Evolutionary conservation across 345 rosid species (phyloP).

Genomic region (Eucalyptus leucophloia): DNA sequence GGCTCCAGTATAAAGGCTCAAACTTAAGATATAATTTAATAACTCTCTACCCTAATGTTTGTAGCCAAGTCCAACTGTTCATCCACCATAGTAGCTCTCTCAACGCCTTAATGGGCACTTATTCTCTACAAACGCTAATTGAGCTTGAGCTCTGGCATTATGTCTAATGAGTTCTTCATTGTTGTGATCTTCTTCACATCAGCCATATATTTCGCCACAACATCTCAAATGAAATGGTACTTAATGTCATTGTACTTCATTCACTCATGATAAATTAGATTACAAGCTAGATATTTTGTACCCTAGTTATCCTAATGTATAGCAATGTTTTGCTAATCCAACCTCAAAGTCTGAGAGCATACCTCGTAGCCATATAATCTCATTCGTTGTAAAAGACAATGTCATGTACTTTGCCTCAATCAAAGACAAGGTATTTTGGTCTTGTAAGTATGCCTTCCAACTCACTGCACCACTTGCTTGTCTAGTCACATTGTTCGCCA

Average conservation of each 20-base stretch:
- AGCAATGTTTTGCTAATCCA: not conserved
- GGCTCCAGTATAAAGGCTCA: not conserved
- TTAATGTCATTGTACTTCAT: no score
- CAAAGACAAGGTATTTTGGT: not conserved
- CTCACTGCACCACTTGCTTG: not conserved
- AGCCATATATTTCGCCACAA: not conserved
- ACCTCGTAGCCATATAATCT: not conserved
- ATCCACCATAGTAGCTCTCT: not conserved
- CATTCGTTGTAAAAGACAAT: not conserved
- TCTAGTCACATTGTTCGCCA: not conserved
- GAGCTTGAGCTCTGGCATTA: not conserved
- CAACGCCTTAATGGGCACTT: not conserved
- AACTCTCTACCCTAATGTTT: not conserved
- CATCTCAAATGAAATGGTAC: not conserved
- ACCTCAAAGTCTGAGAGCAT: not conserved
- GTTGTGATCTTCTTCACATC: not conserved
- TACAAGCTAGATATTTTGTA: not conserved
- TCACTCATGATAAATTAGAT: not conserved
- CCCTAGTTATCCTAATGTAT: not conserved
- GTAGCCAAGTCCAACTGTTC: not conserved
- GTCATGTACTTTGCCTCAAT: not conserved
- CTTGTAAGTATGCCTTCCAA: not conserved
- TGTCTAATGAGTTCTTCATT: not conserved
- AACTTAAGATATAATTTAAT: not conserved
- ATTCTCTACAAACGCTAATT: not conserved